phyloP scores from a whole-genome alignment of 2,329 filamentous ascomycete species.

The Nannizzia gypsea region DNA sequence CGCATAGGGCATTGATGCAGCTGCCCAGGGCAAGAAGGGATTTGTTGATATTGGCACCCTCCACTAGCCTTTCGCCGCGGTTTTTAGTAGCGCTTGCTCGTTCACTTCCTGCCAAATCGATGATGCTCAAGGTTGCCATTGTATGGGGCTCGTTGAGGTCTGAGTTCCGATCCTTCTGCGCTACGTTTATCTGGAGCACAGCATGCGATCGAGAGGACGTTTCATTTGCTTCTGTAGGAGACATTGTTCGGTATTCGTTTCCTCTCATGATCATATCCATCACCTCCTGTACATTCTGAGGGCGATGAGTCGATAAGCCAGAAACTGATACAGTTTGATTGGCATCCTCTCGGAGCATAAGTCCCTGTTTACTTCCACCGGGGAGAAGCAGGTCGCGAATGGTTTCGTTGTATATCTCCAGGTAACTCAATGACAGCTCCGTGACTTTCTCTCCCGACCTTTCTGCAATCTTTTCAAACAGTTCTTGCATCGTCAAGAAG shows the following conservation, averaged over 20 bases:
- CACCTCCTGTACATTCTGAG: conserved; percentile 83
- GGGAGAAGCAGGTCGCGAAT: conserved; percentile 91
- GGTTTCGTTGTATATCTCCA: conserved; percentile 98
- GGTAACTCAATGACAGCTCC: conserved; percentile 82
- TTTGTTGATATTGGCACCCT: conserved; percentile 99
- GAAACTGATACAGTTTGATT: conserved; percentile 86
- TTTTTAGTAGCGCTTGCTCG: conserved; percentile 95
- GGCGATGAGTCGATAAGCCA: conserved; percentile 81
- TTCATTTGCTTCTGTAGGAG: conserved; percentile 91
- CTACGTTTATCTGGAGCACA: conserved; percentile 91
- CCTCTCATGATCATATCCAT: conserved; percentile 99
- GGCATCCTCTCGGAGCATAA: conserved; percentile 90
- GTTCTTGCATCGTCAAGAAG: conserved; percentile 96
- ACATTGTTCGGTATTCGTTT: conserved; percentile 90
- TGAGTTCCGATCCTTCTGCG: conserved; percentile 87
- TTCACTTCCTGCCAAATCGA: conserved; percentile 92
- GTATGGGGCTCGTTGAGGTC: conserved; percentile 89
- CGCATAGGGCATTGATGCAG: conserved; percentile 97
- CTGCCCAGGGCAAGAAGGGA: conserved; percentile 86
- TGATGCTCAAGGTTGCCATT: conserved; percentile 96
- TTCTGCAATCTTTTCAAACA: conserved; percentile 93
- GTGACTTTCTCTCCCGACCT: conserved; percentile 74
- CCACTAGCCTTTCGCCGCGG: conserved; percentile 74
- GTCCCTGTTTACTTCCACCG: conserved; percentile 64
- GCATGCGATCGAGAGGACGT: conserved; percentile 96